These are phyloP conservation scores for Beauveria brongniartii DNA, from an alignment of 2,329 filamentous ascomycete species.

Conservation along the genomic window DNA sequence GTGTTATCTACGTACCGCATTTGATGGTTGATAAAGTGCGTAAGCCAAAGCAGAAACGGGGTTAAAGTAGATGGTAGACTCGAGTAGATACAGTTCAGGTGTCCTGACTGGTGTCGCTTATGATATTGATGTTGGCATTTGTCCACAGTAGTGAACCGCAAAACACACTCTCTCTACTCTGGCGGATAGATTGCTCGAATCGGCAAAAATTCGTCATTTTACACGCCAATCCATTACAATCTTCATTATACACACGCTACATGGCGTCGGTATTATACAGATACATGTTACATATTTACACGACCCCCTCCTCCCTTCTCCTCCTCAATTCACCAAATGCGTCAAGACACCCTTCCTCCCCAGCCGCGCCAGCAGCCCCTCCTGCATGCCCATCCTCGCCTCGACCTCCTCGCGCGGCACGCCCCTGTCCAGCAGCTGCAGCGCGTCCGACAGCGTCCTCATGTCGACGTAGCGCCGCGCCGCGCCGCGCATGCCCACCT, in stretches of 20 bases:
- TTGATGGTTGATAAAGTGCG: too few species aligned
- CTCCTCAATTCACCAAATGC: neutral
- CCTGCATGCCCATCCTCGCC: conserved; percentile 34
- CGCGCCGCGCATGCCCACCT: conserved; percentile 21
- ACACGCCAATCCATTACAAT: neutral
- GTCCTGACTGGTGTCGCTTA: neutral
- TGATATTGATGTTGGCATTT: too few species aligned
- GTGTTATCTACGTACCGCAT: too few species aligned
- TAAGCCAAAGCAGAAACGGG: too few species aligned
- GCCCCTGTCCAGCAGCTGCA: conserved; percentile 36
- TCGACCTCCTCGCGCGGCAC: conserved; percentile 35
- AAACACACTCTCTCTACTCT: too few species aligned
- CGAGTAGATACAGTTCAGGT: neutral
- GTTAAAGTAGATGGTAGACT: neutral
- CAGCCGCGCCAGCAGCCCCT: conserved; percentile 36
- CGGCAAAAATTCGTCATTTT: too few species aligned
- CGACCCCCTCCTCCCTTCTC: neutral
- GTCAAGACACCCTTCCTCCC: conserved; percentile 23
- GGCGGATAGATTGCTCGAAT: too few species aligned
- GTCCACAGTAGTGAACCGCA: too few species aligned
- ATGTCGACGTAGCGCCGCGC: conserved; percentile 39
- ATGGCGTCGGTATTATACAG: neutral
- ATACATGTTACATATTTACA: neutral
- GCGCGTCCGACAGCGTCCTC: conserved; percentile 36
- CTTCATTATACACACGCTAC: neutral